phyloP scores from a whole-genome alignment of 345 rosid species.

The Combretum micranthum region DNA sequence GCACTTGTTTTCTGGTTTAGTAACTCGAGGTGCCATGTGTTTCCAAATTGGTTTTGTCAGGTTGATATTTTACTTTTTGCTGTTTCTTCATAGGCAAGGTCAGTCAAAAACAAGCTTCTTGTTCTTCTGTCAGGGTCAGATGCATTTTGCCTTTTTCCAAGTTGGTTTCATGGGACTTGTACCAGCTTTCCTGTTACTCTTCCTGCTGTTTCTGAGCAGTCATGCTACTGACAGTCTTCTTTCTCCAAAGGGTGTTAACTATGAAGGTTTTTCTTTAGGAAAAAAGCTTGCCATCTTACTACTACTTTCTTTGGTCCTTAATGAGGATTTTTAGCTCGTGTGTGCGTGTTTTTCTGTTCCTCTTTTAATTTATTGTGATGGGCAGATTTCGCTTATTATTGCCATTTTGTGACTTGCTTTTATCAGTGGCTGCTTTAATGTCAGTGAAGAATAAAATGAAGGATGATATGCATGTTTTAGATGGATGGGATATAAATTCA shows the following conservation, averaged over 20 bases:
- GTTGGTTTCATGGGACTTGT: conserved; percentile 3
- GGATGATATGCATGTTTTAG: conserved; percentile 54
- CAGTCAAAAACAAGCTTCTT: too few species aligned
- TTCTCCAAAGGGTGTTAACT: conserved; percentile 94
- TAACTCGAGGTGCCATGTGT: conserved; percentile 2
- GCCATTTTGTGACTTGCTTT: not conserved
- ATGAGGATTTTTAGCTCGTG: not conserved
- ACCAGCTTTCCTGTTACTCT: conserved; percentile 23
- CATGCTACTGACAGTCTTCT: conserved; percentile 56
- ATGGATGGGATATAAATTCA: conserved; percentile 92
- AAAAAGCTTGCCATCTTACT: not conserved
- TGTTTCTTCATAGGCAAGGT: conserved; percentile 3
- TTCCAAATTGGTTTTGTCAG: not conserved
- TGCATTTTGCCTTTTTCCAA: too few species aligned
- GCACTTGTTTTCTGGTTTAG: not conserved
- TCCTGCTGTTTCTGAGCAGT: conserved; percentile 18
- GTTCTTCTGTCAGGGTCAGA: too few species aligned
- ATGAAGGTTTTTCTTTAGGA: conserved; percentile 46
- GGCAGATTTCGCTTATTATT: not conserved
- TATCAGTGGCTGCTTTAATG: conserved; percentile 84
- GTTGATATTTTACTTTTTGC: not conserved
- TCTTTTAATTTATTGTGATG: not conserved
- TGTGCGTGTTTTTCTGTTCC: not conserved
- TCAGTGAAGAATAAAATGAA: conserved; percentile 70
- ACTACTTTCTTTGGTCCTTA: not conserved